Percentiles rank a stretch among this genome's conserved stretches.
phyloP scores from a whole-genome alignment of 1,284 basidiomycete genomes.

The Rhizoctonia solani region DNA sequence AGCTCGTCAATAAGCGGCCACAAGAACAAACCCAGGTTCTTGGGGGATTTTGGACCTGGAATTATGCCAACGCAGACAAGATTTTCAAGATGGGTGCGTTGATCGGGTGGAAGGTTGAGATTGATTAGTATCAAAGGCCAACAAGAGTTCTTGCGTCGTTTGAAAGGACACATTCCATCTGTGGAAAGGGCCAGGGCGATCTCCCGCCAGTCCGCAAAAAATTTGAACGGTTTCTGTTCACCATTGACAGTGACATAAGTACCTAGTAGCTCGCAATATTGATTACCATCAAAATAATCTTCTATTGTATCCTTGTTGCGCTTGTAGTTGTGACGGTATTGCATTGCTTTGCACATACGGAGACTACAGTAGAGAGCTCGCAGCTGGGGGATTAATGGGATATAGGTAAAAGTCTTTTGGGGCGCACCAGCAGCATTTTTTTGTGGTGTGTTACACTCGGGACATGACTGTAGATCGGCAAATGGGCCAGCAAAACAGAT shows the following conservation, averaged over 20 bases:
- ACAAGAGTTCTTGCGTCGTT: slow-evolving; percentile 15
- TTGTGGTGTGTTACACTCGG: slow-evolving; percentile 41
- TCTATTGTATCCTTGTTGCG: neutral
- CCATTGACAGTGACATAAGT: slow-evolving; percentile 25
- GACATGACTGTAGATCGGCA: slow-evolving; percentile 40
- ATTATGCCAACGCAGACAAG: slow-evolving; percentile 32
- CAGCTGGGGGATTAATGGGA: slow-evolving; percentile 48
- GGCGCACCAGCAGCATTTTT: slow-evolving; percentile 41
- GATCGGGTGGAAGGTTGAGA: slow-evolving; percentile 33
- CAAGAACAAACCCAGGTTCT: slow-evolving; percentile 35
- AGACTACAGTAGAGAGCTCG: slow-evolving; percentile 44
- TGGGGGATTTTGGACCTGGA: slow-evolving; percentile 33
- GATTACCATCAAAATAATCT: slow-evolving; percentile 32
- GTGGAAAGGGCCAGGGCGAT: slow-evolving; percentile 32
- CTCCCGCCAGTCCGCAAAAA: slow-evolving; percentile 14
- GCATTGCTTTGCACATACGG: slow-evolving; percentile 42
- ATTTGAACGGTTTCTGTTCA: neutral
- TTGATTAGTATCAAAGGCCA: slow-evolving; percentile 33
- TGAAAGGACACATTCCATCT: slow-evolving; percentile 35
- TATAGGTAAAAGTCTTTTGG: slow-evolving; percentile 44
- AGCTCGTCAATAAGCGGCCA: slow-evolving; percentile 32
- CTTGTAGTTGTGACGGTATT: slow-evolving; percentile 37
- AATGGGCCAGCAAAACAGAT: slow-evolving; percentile 48
- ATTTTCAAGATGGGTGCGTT: slow-evolving; percentile 17
- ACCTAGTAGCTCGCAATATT: slow-evolving; percentile 10